Conservation (phyloP, 805 yeast species). For the Starmerella bombicola region DNA sequence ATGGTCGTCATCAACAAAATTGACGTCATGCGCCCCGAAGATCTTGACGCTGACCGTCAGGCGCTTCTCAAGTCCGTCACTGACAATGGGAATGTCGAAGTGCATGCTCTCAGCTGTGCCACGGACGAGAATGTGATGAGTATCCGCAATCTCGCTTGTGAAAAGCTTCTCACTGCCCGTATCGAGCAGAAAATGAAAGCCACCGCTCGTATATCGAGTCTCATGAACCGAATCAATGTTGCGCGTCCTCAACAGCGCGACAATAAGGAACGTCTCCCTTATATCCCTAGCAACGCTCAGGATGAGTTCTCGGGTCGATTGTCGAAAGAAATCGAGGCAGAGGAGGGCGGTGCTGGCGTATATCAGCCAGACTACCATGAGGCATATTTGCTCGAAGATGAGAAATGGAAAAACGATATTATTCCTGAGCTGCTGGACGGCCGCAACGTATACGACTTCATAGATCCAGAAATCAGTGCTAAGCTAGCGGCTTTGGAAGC, state of each 20-base stretch:
- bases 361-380: constrained; percentile 88
- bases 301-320: constrained; percentile 63
- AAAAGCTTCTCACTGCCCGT: constrained; percentile 85
- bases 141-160: constrained; percentile 95
- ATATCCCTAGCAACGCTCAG: constrained; percentile 67
- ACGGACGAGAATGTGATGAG: constrained; percentile 91
- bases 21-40: constrained; percentile 78
- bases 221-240: constrained; percentile 90
- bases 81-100: constrained; percentile 61
- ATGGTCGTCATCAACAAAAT: constrained; percentile 91
- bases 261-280: constrained; percentile 59
- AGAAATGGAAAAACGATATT: constrained; percentile 92
- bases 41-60: constrained; percentile 64
- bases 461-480: constrained; percentile 89
- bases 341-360: constrained; percentile 98
- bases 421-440: constrained; percentile 97
- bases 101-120: constrained; percentile 85
- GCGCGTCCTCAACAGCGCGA: constrained; percentile 84
- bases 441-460: constrained; percentile 90
- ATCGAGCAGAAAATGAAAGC: constrained; percentile 94
- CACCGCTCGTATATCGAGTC: constrained; percentile 74
- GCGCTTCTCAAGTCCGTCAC: constrained; percentile 53
- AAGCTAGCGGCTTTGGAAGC: constrained; percentile 91
- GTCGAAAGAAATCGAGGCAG: constrained; percentile 82
- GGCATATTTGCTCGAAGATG: constrained; percentile 82